Conservation (phyloP, 2,329 filamentous ascomycete genomes). For the Didymella exigua region DNA sequence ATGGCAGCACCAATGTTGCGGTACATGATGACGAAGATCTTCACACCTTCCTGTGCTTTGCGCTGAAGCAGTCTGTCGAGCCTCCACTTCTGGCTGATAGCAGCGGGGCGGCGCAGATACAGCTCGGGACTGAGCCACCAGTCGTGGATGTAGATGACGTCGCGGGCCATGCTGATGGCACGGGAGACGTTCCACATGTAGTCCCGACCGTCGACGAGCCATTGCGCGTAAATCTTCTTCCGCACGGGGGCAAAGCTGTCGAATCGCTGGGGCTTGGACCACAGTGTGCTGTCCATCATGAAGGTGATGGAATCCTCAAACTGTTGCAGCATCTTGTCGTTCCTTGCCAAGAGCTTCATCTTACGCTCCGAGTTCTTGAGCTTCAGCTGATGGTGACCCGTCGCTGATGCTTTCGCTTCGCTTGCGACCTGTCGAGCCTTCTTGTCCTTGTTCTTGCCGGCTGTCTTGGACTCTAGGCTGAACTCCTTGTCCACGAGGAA, state of each 20-base stretch:
- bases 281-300: constrained; percentile 82
- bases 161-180: constrained; percentile 94
- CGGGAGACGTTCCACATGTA: constrained; percentile 99
- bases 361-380: constrained; percentile 92
- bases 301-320: constrained; percentile 91
- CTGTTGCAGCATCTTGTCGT: constrained; percentile 85
- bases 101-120: constrained; percentile 90
- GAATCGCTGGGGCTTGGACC: constrained; percentile 84
- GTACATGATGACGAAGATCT: constrained; percentile 97
- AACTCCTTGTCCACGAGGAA: constrained; percentile 95
- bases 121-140: constrained; percentile 98
- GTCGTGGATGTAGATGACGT: constrained; percentile 98
- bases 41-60: constrained; percentile 93
- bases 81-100: constrained; percentile 97
- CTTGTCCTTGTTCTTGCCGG: constrained; percentile 54
- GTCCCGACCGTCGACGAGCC: constrained; percentile 94
- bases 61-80: constrained; percentile 90
- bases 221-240: constrained; percentile 85
- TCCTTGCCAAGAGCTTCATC: constrained; percentile 86
- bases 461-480: constrained; percentile 73
- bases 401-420: constrained; percentile 66
- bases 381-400: constrained; percentile 82
- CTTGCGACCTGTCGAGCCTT: constrained; percentile 67
- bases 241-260: constrained; percentile 92
- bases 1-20: constrained; percentile 96